phyloP scores from a whole-genome alignment of 1,139 yeast species.

The Dujonia santamariae region DNA sequence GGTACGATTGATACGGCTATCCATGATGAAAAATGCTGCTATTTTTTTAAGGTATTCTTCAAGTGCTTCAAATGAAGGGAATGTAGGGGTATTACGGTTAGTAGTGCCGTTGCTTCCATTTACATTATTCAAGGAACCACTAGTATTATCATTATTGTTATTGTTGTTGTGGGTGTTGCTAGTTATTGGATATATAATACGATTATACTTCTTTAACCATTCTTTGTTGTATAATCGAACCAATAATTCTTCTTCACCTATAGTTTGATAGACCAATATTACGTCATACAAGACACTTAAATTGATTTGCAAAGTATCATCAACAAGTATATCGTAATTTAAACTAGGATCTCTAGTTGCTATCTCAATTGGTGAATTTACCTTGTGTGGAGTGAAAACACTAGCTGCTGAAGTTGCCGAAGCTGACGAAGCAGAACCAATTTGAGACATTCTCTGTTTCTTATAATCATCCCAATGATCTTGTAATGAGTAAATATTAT shows the following conservation, averaged over 20 bases:
- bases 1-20: constrained; percentile 57
- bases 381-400: constrained; percentile 56
- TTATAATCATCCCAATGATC: constrained; percentile 50
- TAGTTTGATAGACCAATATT: constrained; percentile 72
- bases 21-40: constrained; percentile 76
- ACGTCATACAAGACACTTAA: constrained; percentile 78
- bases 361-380: constrained; percentile 83
- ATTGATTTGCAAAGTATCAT: constrained; percentile 47
- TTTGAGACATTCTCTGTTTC: constrained; percentile 24
- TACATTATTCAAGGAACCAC: neutral
- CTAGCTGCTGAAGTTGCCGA: constrained; percentile 11
- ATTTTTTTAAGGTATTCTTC: constrained; percentile 60
- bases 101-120: too few species aligned
- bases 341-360: constrained; percentile 59
- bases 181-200: constrained; percentile 66
- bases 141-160: neutral
- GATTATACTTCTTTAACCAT: constrained; percentile 67
- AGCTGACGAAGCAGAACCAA: neutral
- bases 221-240: constrained; percentile 67
- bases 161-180: constrained; percentile 15
- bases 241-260: constrained; percentile 62
- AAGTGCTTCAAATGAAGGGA: constrained; percentile 25
- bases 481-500: constrained; percentile 53
- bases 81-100: too few species aligned
- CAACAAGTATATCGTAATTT: constrained; percentile 45